Evolutionary conservation across 331 rosid species (phyloP), one percentile per base, ranked within the genome.

Genomic region (Cydonia oblonga): DNA sequence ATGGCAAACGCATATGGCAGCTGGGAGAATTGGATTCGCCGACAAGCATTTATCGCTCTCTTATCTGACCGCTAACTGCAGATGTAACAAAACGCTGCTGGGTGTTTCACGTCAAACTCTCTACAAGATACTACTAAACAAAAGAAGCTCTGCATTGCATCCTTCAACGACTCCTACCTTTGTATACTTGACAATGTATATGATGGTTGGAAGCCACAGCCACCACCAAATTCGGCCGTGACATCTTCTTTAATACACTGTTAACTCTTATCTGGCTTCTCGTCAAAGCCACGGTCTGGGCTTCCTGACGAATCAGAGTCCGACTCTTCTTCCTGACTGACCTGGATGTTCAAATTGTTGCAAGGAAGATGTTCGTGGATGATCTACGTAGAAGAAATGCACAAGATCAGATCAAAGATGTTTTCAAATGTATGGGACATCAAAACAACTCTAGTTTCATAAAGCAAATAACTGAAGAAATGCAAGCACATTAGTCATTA

Each of bases 301-400:
- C 81, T 84, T 74, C 74, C 85, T 33, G 75, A 16, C 9, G 46
- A 79, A 77, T 72, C 84, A 72, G 79, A 70, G 73, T 51, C 78
- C 3, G 60, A 70, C 42, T 82, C 97, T 38, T 80, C 86, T 38
- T 80, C 40, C 72, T 69, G 82, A 66, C 69, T 20, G 66, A 69
- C 74, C 72, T 78, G 89, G 66, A 78, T 58, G 80, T 78, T 84
- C 80, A 88, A 56, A 85, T 69, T 85, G 80, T 68, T 78, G 80
- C 87, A 84, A 49, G 87, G 87, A 72, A 89, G 86, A 79, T 87
- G 90, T 30, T 91, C 96, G 79, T 83, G 93, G 16, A 80, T 71
- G 26, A 81, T 69, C 97, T 89, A 70, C 51, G 82, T 6, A 22
- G 26, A 79, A 70, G 46, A 35, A 54, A 74, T 5, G 66, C 13